Conservation (phyloP, 108 stramenopile genomes). For the Chaetoceros muelleri region DNA sequence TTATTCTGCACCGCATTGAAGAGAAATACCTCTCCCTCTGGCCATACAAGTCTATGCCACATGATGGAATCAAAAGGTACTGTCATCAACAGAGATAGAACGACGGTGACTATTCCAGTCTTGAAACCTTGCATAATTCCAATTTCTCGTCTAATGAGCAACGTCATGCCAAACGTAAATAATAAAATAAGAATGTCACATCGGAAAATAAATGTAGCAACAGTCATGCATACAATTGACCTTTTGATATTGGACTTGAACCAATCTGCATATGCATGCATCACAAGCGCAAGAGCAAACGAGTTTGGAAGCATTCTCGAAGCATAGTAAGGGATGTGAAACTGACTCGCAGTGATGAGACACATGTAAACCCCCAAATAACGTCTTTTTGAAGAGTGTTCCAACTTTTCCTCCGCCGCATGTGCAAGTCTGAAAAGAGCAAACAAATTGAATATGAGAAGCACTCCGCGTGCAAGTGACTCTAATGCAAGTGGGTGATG, state of each 20-base stretch:
- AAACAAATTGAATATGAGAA: conserved; percentile 30
- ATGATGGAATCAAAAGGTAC: conserved; percentile 81
- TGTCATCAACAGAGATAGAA: conserved; percentile 50
- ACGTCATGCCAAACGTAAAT: conserved; percentile 60
- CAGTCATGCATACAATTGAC: conserved; percentile 45
- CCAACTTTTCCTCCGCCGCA: conserved; percentile 13
- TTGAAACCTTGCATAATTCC: conserved; percentile 39
- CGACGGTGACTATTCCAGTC: conserved; percentile 50
- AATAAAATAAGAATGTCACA: conserved; percentile 89
- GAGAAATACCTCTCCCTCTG: conserved; percentile 94
- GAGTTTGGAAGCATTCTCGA: conserved; percentile 94
- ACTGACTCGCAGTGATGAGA: conserved; percentile 72
- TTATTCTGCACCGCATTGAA: conserved; percentile 93
- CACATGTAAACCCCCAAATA: conserved; percentile 41
- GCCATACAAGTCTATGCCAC: conserved; percentile 91
- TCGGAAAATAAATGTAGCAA: conserved; percentile 83
- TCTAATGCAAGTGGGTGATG: conserved; percentile 46
- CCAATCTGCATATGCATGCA: conserved; percentile 67
- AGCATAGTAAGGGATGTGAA: conserved; percentile 94
- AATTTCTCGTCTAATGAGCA: conserved; percentile 49
- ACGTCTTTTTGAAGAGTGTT: conserved; percentile 10
- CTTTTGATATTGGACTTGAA: conserved; percentile 24
- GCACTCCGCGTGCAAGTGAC: conserved; percentile 44
- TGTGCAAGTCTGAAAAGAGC: conserved; percentile 54
- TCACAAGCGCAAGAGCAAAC: conserved; percentile 74